Conservation (phyloP, 345 rosid species). For the Punica granatum region DNA sequence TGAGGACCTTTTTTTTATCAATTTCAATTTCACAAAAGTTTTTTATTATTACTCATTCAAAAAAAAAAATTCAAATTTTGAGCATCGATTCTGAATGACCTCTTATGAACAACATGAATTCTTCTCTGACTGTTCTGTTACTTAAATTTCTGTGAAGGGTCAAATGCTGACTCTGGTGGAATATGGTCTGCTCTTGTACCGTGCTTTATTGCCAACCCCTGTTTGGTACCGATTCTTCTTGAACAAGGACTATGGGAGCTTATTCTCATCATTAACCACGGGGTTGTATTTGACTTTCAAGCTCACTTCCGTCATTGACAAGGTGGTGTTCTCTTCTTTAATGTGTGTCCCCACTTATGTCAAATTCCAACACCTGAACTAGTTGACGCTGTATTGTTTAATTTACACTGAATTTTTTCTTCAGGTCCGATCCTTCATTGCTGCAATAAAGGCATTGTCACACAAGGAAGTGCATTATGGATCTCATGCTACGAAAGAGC, state of each 20-base stretch:
- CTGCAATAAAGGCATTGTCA: slow-evolving; percentile 42
- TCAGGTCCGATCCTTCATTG: slow-evolving; percentile 45
- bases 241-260: slow-evolving; percentile 81
- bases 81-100: neutral
- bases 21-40: too few relatives aligned
- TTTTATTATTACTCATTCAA: too few relatives aligned
- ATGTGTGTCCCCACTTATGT: neutral
- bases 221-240: slow-evolving; percentile 88
- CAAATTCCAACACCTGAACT: neutral
- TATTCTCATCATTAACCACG: slow-evolving; percentile 73
- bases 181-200: slow-evolving; percentile 59
- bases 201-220: slow-evolving; percentile 76
- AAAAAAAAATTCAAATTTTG: neutral
- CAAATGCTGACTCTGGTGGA: slow-evolving; percentile 80
- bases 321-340: slow-evolving; percentile 31
- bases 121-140: slow-evolving; percentile 8
- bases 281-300: slow-evolving; percentile 84
- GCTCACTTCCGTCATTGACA: slow-evolving; percentile 68
- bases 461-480: slow-evolving; percentile 54
- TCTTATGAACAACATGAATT: neutral
- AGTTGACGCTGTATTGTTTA: neutral
- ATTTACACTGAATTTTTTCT: neutral
- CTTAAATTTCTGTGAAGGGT: slow-evolving; percentile 36
- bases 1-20: too few relatives aligned
- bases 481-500: slow-evolving; percentile 47